Base-by-base conservation (phyloP, 192 early-diverging fungal species). In the Haplosporangium gracile region DNA sequence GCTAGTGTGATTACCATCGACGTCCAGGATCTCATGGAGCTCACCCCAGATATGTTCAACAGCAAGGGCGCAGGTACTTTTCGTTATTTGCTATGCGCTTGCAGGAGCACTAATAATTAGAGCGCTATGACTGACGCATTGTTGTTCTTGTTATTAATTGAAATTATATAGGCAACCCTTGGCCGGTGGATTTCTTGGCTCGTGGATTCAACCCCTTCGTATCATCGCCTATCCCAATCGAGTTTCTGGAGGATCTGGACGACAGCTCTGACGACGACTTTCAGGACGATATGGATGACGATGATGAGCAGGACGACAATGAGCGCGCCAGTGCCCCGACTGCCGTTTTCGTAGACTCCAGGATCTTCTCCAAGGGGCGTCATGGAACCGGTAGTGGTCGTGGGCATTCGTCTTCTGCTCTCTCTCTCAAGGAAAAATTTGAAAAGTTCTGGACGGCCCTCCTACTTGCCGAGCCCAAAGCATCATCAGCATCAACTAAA, bases 1-100 rank as follows among this genome's bases (percentile, higher is more conserved):
- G 94, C 95, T 39, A 92, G 93, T 82, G 70, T 96, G 24, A 45
- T 95, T 18, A 89, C 82, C 0, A 73, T 96, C 51, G 95, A 96
- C 76, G 83, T 90, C 15, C 90, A 93, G 60, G 91, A 92, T 55
- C 71, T 95, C 32, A 85, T 94, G 60, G 81, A 87, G 15, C 87
- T 92, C n/a, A 92, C 90, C 6, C 49, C 83, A 9, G 89, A 89
- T 51, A 89, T 88, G 72, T 89, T 88, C 79, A 83, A 74, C 53
- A 69, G 29, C 60, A 87, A 81, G 29, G 81, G 80, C 26, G 29
- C 40, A 51, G 53, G 82, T 80, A 72, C n/a, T 45, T n/a, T 63
- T 70, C 29, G 34, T 57, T 72, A 26, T 78, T 65, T 26, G 47
- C 9, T 36, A 45, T 26, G 2, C n/a, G 10, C 8, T 20, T 34